phyloP scores from a whole-genome alignment of 768 basidiomycete species.

The Pholiota conissans region DNA sequence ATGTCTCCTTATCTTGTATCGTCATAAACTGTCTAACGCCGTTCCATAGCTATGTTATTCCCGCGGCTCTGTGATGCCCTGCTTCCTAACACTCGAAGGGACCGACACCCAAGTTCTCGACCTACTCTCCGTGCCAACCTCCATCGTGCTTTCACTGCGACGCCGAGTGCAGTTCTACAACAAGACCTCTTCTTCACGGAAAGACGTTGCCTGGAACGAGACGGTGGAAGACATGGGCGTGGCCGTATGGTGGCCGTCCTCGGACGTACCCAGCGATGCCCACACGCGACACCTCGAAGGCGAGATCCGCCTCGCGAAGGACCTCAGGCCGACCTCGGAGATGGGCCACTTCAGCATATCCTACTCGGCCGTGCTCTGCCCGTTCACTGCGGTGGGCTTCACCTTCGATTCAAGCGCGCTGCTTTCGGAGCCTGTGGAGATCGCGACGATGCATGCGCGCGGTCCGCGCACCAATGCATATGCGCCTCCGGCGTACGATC shows the following conservation, averaged over 20 bases:
- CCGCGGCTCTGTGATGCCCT: constrained; percentile 49
- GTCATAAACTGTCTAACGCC: constrained; percentile 8
- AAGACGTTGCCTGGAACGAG: constrained; percentile 46
- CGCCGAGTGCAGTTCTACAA: constrained; percentile 45
- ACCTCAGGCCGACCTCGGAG: constrained; percentile 48
- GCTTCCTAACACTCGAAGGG: constrained; percentile 42
- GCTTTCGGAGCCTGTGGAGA: constrained; percentile 50
- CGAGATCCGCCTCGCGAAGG: constrained; percentile 52
- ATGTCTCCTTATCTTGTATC: constrained; percentile 15
- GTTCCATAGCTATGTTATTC: constrained; percentile 43
- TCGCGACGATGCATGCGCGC: constrained; percentile 50
- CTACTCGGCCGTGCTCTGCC: constrained; percentile 46
- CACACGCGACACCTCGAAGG: constrained; percentile 47
- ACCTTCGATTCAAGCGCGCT: constrained; percentile 37
- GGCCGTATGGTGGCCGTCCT: constrained; percentile 51
- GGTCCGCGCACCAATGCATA: constrained; percentile 50
- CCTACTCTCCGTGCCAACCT: constrained; percentile 39
- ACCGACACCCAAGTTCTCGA: constrained; percentile 39
- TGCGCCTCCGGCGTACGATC: constrained; percentile 50
- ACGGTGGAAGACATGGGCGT: constrained; percentile 41
- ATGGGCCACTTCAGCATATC: constrained; percentile 53
- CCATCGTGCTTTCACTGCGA: constrained; percentile 38
- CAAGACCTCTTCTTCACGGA: constrained; percentile 31
- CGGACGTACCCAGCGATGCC: constrained; percentile 26
- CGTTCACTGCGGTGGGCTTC: constrained; percentile 42